These are phyloP conservation scores for Corylus heterophylla DNA, from an alignment of 306 rosid species.

Conservation along the genomic window DNA sequence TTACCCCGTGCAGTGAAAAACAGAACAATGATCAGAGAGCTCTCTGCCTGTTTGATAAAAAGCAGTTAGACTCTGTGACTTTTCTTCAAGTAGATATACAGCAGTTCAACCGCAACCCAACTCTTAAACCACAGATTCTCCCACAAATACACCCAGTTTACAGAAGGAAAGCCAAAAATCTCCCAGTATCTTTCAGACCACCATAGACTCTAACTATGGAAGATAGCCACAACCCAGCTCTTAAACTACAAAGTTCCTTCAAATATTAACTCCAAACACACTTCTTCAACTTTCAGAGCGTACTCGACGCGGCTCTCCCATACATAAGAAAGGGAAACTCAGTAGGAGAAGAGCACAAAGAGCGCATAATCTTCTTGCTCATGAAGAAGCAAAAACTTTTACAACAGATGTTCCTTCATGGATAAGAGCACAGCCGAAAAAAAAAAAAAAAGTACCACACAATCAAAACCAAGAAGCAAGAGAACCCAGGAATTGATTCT, in stretches of 20 bases:
- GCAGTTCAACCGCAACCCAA: not conserved
- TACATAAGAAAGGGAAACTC: not conserved
- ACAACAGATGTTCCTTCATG: not conserved
- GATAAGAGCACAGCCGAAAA: not conserved
- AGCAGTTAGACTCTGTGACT: not conserved
- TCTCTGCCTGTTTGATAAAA: slow-evolving; percentile 21
- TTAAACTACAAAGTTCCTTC: slow-evolving; percentile 1
- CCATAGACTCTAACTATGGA: not conserved
- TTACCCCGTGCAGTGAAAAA: slow-evolving; percentile 25
- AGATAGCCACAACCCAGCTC: slow-evolving; percentile 13
- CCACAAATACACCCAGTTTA: not conserved
- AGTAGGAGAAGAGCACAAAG: not conserved
- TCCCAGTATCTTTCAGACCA: not conserved
- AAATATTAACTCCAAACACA: slow-evolving; percentile 7
- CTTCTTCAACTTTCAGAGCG: slow-evolving; percentile 9
- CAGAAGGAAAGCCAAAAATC: not conserved
- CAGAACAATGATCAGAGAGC: slow-evolving; percentile 18
- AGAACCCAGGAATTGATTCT: not conserved
- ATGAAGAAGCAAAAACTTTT: not conserved
- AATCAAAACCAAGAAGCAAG: not conserved
- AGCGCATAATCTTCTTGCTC: not conserved
- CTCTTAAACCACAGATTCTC: not conserved
- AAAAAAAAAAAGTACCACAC: not conserved
- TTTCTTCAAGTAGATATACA: not conserved
- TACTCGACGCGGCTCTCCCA: slow-evolving; percentile 9